Percentiles rank a stretch among this genome's conserved stretches.
Conservation (phyloP, 2,329 filamentous ascomycete genomes). For the Torrubiella hemipterigena region DNA sequence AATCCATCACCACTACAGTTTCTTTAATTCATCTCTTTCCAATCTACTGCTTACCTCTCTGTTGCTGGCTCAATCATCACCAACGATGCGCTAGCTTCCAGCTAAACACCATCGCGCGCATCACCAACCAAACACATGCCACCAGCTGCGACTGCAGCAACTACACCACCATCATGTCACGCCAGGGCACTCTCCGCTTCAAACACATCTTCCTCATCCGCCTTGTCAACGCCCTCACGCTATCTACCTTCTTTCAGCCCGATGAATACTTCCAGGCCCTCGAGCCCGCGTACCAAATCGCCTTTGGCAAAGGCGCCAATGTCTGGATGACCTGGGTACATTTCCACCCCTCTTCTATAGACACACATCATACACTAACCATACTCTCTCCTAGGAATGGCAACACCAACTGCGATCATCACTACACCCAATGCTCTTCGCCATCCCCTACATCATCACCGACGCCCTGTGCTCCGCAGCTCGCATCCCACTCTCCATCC, state of each 20-base stretch:
- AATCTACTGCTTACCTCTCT: no score
- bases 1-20: no score
- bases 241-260: slow-evolving; percentile 91
- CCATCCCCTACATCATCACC: slow-evolving; percentile 55
- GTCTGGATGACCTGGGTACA: slow-evolving; percentile 95
- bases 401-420: slow-evolving; percentile 75
- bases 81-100: no score
- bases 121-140: no score
- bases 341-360: slow-evolving; percentile 9
- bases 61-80: no score
- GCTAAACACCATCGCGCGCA: background rate
- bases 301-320: slow-evolving; percentile 64
- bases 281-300: slow-evolving; percentile 84
- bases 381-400: slow-evolving; percentile 63
- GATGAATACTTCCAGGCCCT: slow-evolving; percentile 96
- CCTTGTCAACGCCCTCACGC: slow-evolving; percentile 63
- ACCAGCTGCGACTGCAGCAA: background rate
- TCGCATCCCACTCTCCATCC: slow-evolving; percentile 38
- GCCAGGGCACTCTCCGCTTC: slow-evolving; percentile 14
- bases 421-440: slow-evolving; percentile 81
- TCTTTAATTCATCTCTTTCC: no score
- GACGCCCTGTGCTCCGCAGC: slow-evolving; percentile 44
- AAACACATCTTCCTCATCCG: slow-evolving; percentile 52
- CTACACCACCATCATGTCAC: background rate
- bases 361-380: slow-evolving; percentile 4